phyloP scores from a whole-genome alignment of 225 moss, liverwort and hornwort species.

The Polytrichum commune region DNA sequence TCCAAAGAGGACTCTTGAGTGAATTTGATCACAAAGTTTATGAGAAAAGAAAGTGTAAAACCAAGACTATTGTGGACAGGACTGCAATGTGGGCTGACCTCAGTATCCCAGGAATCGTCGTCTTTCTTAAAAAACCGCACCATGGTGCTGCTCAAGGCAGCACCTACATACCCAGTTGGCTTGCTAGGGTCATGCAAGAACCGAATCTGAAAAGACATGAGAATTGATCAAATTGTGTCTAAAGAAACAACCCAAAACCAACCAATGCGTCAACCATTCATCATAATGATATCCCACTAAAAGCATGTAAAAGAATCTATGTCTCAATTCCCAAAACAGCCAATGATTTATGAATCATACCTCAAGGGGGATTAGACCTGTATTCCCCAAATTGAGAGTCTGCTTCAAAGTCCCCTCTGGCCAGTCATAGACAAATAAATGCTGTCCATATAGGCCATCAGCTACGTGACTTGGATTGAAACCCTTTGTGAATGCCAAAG shows the following conservation, averaged over 20 bases:
- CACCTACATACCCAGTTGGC: slow-evolving; percentile 79
- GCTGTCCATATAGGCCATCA: slow-evolving; percentile 82
- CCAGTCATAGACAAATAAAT: slow-evolving; percentile 95
- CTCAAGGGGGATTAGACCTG: slow-evolving; percentile 97
- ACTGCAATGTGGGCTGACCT: slow-evolving; percentile 32
- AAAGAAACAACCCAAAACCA: not conserved
- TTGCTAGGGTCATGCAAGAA: slow-evolving; percentile 92
- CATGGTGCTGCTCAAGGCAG: slow-evolving; percentile 92
- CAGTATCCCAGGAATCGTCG: slow-evolving; percentile 81
- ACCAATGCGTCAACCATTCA: not conserved
- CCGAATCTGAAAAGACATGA: slow-evolving; percentile 55
- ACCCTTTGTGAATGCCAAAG: slow-evolving; percentile 81
- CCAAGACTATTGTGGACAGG: too few species aligned
- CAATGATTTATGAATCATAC: slow-evolving; percentile 26
- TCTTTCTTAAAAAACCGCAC: slow-evolving; percentile 88
- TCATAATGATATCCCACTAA: too few species aligned
- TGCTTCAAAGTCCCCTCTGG: slow-evolving; percentile 93
- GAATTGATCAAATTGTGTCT: slow-evolving; percentile 5
- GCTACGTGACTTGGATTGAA: slow-evolving; percentile 89
- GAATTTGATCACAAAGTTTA: too few species aligned
- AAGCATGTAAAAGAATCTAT: too few species aligned
- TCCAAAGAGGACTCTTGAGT: too few species aligned
- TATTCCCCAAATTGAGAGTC: slow-evolving; percentile 78
- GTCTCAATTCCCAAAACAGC: not conserved
- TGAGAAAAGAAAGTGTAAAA: too few species aligned